These are phyloP conservation scores for Nicotiana undulata DNA, from an alignment of 257 asterid species.

Conservation along the genomic window DNA sequence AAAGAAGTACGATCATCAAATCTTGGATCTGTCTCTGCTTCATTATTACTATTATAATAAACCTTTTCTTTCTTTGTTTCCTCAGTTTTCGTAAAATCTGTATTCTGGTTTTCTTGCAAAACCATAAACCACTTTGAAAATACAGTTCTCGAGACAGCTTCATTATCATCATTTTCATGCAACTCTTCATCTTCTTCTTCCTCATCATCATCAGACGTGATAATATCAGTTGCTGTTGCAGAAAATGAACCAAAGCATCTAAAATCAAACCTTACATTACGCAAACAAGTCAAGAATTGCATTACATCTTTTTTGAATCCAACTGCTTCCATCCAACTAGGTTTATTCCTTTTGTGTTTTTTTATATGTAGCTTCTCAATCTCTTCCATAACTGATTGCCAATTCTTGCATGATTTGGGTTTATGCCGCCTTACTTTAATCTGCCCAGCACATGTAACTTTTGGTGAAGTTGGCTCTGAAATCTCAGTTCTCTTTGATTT, in stretches of 20 bases:
- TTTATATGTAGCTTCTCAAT: conserved; percentile 61
- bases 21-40: too few species aligned
- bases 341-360: conserved; percentile 32
- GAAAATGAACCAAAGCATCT: conserved; percentile 70
- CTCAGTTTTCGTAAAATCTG: background rate
- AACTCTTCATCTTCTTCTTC: conserved; percentile 11
- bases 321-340: conserved; percentile 49
- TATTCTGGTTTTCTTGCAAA: conserved; percentile 43
- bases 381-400: conserved; percentile 95
- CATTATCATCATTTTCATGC: background rate
- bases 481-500: conserved; percentile 37
- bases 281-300: conserved; percentile 68
- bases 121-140: conserved; percentile 88
- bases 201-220: conserved; percentile 52
- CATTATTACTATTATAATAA: too few species aligned
- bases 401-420: conserved; percentile 46
- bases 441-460: conserved; percentile 89
- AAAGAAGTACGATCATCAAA: background rate
- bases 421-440: conserved; percentile 52
- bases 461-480: conserved; percentile 76
- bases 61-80: background rate
- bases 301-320: conserved; percentile 69
- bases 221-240: conserved; percentile 31
- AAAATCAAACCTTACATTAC: conserved; percentile 60
- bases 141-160: conserved; percentile 28